Base-by-base conservation (phyloP, 495 filamentous ascomycete genomes). In the Thermothielavioides terrestris region DNA sequence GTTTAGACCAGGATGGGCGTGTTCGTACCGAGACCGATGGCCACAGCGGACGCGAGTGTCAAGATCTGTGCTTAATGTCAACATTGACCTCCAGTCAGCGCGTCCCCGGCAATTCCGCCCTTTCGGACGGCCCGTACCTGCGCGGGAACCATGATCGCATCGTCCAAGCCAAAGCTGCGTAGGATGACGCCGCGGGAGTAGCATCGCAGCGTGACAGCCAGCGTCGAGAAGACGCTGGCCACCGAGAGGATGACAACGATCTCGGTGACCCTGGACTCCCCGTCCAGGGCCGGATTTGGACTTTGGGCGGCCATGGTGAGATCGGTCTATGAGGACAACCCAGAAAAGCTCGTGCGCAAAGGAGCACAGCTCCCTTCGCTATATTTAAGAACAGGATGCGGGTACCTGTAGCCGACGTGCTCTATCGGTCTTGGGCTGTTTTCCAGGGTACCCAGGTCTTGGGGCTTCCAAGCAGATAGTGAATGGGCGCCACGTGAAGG, bases 11-110 rank as follows among this genome's bases (percentile, higher is more conserved):
- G 7, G 12, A n/a, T 28, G 4, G 9, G 10, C 2, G 22, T 14
- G 8, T n/a, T 14, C 52, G 9, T 56, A 59, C 56, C 56, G 15
- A 60, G 46, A 10, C 58, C 54, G 18, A 60, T 60, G 12, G 58
- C 58, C 2, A 52, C 23, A 1, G 58, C 58, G 4, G 58, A 54
- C 5, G 47, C 58, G 2, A 60, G 22, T 5, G 54, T 52, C 9
- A 60, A 32, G 11, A 46, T 32, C 52, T 54, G n/a, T n/a, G n/a
- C n/a, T n/a, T n/a, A n/a, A n/a, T n/a, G n/a, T n/a, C n/a, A n/a
- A 30, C 6, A 14, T 2, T 21, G 15, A 21, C 0, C 1, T 2
- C 9, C 5, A 1, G 42, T 53, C 18, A 46, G 42, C 34, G 6
- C 17, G n/a, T n/a, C n/a, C n/a, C n/a, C n/a, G n/a, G n/a, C n/a